These are phyloP conservation scores for Alternaria hordeiaustralica DNA, from an alignment of 2,329 filamentous ascomycete species.

Conservation along the genomic window DNA sequence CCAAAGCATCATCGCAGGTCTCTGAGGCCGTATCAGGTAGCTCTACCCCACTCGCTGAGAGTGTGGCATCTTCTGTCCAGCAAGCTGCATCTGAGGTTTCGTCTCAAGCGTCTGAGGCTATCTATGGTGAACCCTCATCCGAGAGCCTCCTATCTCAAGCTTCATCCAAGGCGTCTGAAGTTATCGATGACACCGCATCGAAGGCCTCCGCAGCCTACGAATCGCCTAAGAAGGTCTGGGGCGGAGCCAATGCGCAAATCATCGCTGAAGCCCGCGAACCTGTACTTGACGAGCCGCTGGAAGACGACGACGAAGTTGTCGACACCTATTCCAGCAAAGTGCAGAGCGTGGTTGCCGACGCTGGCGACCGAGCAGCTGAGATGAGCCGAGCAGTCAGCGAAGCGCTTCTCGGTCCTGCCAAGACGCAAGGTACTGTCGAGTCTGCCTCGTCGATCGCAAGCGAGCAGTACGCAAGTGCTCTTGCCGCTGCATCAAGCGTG, in stretches of 20 bases:
- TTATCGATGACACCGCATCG: constrained; percentile 26
- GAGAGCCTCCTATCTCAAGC: constrained; percentile 36
- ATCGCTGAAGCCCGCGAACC: constrained; percentile 56
- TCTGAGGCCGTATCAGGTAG: constrained; percentile 40
- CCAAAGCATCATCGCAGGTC: constrained; percentile 37
- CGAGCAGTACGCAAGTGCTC: constrained; percentile 63
- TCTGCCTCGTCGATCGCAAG: constrained; percentile 61
- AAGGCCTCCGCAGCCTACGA: constrained; percentile 35
- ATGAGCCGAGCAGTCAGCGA: constrained; percentile 64
- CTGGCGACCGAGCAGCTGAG: constrained; percentile 60
- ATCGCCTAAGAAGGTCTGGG: constrained; percentile 59
- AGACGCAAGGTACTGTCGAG: constrained; percentile 56
- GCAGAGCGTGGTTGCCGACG: constrained; percentile 59
- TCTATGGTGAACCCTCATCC: constrained; percentile 21
- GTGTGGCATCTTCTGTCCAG: constrained; percentile 46
- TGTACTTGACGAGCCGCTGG: constrained; percentile 58
- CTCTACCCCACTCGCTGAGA: constrained; percentile 39
- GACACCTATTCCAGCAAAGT: constrained; percentile 58
- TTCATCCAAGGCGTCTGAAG: constrained; percentile 28
- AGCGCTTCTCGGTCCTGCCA: constrained; percentile 57
- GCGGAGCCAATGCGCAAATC: constrained; percentile 60
- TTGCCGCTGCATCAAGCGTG: constrained; percentile 63
- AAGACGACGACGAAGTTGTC: constrained; percentile 54
- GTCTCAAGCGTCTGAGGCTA: constrained; percentile 31
- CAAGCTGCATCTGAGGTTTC: constrained; percentile 45